phyloP scores from a whole-genome alignment of 169 alveolate species.

The Theileria sp. region DNA sequence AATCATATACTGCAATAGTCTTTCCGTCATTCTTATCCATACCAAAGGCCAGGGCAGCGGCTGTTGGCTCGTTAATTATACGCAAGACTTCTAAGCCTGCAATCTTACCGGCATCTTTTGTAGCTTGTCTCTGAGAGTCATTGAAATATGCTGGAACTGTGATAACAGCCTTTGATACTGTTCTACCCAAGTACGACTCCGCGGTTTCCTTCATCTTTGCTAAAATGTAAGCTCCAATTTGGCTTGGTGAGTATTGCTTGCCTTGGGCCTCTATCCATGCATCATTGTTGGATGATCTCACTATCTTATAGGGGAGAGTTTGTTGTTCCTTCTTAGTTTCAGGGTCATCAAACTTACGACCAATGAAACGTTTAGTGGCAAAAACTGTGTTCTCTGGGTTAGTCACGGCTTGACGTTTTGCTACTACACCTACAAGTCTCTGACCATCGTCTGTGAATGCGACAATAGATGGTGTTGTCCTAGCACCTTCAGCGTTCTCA shows the following conservation, averaged over 20 bases:
- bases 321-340: constrained; percentile 95
- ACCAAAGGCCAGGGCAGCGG: constrained; percentile 99
- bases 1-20: constrained; percentile 88
- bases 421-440: constrained; percentile 94
- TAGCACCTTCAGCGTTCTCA: constrained; percentile 92
- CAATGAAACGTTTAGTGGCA: constrained; percentile 95
- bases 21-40: constrained; percentile 93
- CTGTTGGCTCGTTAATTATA: constrained; percentile 99
- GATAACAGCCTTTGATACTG: constrained; percentile 93
- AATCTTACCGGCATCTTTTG: constrained; percentile 96
- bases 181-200: constrained; percentile 91
- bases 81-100: constrained; percentile 93
- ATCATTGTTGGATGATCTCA: constrained; percentile 94
- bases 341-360: constrained; percentile 93
- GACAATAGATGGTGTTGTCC: constrained; percentile 98
- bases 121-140: constrained; percentile 95
- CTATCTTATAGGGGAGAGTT: constrained; percentile 94
- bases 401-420: constrained; percentile 96
- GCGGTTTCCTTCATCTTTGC: constrained; percentile 96
- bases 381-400: constrained; percentile 94
- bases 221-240: constrained; percentile 94
- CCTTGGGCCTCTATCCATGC: constrained; percentile 98
- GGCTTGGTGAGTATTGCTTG: constrained; percentile 92
- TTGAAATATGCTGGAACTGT: constrained; percentile 96
- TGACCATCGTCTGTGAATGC: constrained; percentile 96